These are phyloP conservation scores for Metschnikowia lochheadii DNA, from an alignment of 805 yeast species.

Conservation along the genomic window DNA sequence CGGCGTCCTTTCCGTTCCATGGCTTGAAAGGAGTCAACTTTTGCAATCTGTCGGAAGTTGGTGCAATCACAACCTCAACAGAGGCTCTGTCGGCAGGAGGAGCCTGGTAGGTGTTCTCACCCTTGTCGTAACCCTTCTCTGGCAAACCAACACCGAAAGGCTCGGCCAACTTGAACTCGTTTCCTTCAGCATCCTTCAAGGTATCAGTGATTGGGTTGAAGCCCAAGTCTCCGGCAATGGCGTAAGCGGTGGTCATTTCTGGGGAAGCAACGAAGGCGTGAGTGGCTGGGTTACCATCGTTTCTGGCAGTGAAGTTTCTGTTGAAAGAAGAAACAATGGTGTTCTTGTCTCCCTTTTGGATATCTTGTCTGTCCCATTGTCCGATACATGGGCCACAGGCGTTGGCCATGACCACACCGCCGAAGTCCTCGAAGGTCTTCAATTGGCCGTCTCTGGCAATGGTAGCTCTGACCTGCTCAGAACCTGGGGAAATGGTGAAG, in stretches of 20 bases:
- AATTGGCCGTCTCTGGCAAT: conserved; percentile 95
- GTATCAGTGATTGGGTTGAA: conserved; percentile 94
- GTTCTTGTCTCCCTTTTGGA: conserved; percentile 91
- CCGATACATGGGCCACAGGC: conserved; percentile 99
- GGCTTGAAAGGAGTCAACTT: conserved; percentile 87
- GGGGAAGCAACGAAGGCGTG: conserved; percentile 97
- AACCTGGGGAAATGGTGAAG: conserved; percentile 95
- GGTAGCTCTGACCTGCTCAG: conserved; percentile 97
- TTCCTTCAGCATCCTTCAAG: conserved; percentile 82
- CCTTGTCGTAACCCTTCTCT: conserved; percentile 81
- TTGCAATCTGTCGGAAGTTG: conserved; percentile 95
- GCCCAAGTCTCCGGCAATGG: conserved; percentile 92
- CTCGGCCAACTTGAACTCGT: conserved; percentile 81
- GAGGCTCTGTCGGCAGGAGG: conserved; percentile 84
- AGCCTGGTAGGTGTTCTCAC: conserved; percentile 94
- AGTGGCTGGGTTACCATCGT: conserved; percentile 96
- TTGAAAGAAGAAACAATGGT: conserved; percentile 96
- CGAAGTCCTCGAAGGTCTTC: conserved; percentile 81
- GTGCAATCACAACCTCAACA: conserved; percentile 73
- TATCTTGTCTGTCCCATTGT: conserved; percentile 96
- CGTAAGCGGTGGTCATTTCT: conserved; percentile 92
- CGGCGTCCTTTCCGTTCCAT: conserved; percentile 96
- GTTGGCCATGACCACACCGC: conserved; percentile 92
- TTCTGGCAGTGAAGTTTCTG: conserved; percentile 97
- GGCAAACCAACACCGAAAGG: conserved; percentile 93